Base-by-base conservation (phyloP, 2,329 filamentous ascomycete genomes). In the Diaporthe sp. region DNA sequence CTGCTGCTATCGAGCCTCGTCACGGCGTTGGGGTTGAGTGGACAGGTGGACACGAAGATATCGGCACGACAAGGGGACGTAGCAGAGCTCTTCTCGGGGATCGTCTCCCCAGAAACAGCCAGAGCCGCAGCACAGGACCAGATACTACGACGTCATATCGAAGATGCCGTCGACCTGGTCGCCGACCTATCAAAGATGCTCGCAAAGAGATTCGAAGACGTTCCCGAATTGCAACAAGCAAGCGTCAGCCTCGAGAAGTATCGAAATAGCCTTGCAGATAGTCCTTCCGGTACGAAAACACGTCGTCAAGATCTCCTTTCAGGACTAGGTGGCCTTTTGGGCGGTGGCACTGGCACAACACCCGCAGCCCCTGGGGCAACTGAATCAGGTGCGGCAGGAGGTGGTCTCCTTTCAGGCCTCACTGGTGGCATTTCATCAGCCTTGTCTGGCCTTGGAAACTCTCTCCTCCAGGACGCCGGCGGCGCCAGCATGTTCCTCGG, bases 401-500 rank as follows among this genome's bases (percentile, higher is more conserved):
- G 71, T 25, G 71, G 71, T 12, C 39, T 73, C 19, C 60, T 73
- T 15, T 73, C 71, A 6, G 71, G 71, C 1, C 34, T 73, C 1
- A 67, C 71, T 25, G 37, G 71, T 22, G 42, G 71, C 6, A 73
- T 73, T 31, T 60, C 39, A 13, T 73, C 71, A 22, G 76, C 71
- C 15, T 49, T 78, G 17, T 71, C 74, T 9, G 71, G 67, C 22
- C 55, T 74, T 22, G 76, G 76, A 13, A 34, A 74, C 62, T 51
- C 44, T 5, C 72, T 78, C 4, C 46, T 77, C 12, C 60, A 62
- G 15, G 77, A 79, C 57, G 53, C 75, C n/a, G 76, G 71, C 5
- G 78, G 78, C 3, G 75, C 78, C 3, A 77, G 74, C 71, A 76
- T 79, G 71, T 80, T 80, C 51, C 75, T 80, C 13, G 79, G 79